phyloP scores from a whole-genome alignment of 164 flowering plant species.

The Umbilicus rupestris region DNA sequence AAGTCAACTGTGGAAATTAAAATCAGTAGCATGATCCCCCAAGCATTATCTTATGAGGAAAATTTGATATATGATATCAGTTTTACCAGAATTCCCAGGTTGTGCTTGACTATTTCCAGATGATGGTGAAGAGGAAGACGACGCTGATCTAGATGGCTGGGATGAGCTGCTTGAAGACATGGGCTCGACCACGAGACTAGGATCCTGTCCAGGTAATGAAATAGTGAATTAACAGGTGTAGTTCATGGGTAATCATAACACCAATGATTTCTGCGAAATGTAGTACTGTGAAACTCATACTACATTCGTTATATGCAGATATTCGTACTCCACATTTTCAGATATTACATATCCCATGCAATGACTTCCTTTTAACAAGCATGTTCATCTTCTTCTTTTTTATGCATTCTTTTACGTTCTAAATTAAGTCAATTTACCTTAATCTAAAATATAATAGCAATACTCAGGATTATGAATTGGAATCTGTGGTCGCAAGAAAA shows the following conservation, averaged over 20 bases:
- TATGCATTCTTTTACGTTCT: not conserved
- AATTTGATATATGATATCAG: not conserved
- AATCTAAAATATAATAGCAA: not conserved
- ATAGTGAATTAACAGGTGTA: conserved; percentile 5
- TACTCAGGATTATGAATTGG: not conserved
- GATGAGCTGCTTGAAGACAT: conserved; percentile 54
- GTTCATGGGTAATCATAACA: not conserved
- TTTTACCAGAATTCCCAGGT: conserved; percentile 45
- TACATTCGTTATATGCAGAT: not conserved
- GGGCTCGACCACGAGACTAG: conserved; percentile 76
- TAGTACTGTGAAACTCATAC: not conserved
- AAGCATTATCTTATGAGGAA: not conserved
- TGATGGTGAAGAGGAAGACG: conserved; percentile 42
- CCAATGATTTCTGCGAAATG: not conserved
- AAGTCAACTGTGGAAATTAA: not conserved
- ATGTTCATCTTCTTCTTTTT: too few species aligned
- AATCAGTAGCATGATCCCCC: not conserved
- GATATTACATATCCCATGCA: too few species aligned
- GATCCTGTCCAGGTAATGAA: conserved; percentile 49
- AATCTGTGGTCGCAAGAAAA: not conserved
- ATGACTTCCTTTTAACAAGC: too few species aligned
- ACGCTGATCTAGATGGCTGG: conserved; percentile 46
- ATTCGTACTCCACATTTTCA: too few species aligned
- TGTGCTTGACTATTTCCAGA: conserved; percentile 45
- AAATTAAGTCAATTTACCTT: not conserved